Evolutionary conservation across 2,329 filamentous ascomycete genomes (phyloP).

Genomic region (Reticulascus tulasneorum): DNA sequence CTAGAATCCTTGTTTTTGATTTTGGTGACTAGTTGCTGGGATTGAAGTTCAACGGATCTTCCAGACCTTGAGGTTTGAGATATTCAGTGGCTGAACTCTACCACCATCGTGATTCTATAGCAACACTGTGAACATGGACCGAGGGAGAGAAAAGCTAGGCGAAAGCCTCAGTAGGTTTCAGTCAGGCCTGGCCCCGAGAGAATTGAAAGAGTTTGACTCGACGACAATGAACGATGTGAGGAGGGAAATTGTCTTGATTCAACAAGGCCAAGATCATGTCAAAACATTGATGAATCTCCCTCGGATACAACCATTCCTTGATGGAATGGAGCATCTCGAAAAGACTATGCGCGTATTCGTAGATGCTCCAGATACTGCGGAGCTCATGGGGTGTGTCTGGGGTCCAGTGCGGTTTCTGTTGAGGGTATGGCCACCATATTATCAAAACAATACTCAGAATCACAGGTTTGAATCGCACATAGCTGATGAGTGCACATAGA

Average conservation of each 20-base stretch:
- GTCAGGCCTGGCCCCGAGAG: conserved; percentile 9
- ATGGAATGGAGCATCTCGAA: conserved; percentile 17
- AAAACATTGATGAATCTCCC: conserved; percentile 23
- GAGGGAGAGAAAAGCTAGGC: too few relatives aligned
- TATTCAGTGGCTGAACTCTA: too few relatives aligned
- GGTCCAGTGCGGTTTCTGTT: conserved; percentile 22
- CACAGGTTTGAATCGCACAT: too few relatives aligned
- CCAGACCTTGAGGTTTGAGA: too few relatives aligned
- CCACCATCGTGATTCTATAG: too few relatives aligned
- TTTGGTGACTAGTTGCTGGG: too few relatives aligned
- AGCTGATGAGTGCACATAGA: neutral
- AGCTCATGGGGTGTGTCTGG: conserved; percentile 21
- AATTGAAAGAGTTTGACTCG: conserved; percentile 15
- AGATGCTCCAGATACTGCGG: too few relatives aligned
- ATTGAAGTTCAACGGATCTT: too few relatives aligned
- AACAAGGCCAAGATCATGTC: conserved; percentile 19
- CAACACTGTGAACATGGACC: too few relatives aligned
- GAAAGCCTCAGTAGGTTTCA: conserved; percentile 12
- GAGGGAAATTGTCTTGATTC: conserved; percentile 18
- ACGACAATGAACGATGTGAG: conserved; percentile 17
- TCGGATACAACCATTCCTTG: conserved; percentile 20
- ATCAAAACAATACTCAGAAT: rapidly evolving
- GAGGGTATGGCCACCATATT: conserved; percentile 5
- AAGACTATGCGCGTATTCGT: conserved; percentile 4
- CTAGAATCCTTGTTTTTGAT: too few relatives aligned